These are phyloP conservation scores for Ceratocystis papillata DNA, from an alignment of 2,329 filamentous ascomycete species.

Conservation along the genomic window DNA sequence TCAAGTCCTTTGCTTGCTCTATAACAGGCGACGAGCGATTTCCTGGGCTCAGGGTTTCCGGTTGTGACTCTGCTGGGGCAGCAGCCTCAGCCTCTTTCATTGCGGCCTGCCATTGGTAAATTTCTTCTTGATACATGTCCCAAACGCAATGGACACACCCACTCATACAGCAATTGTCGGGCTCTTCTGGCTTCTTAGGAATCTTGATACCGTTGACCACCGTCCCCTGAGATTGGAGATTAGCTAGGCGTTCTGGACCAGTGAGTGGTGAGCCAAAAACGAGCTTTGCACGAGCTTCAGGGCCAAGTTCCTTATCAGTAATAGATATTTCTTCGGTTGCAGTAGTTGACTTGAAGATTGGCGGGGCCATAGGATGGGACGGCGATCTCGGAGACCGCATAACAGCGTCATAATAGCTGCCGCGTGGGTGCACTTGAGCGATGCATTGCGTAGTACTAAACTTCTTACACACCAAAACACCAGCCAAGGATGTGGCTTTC, in stretches of 20 bases:
- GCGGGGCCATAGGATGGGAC: constrained; percentile 12
- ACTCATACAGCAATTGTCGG: constrained; percentile 98
- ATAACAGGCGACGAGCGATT: not conserved
- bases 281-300: constrained; percentile 49
- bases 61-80: constrained; percentile 27
- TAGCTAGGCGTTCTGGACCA: constrained; percentile 53
- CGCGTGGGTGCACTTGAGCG: constrained; percentile 39
- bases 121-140: constrained; percentile 81
- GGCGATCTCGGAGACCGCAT: constrained; percentile 33
- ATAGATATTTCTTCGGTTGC: constrained; percentile 28
- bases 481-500: not conserved
- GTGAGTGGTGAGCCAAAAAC: constrained; percentile 74
- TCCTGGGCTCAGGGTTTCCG: constrained; percentile 11
- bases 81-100: constrained; percentile 44
- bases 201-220: constrained; percentile 69
- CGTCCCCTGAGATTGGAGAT: constrained; percentile 47
- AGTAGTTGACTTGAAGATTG: constrained; percentile 20
- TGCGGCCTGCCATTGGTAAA: constrained; percentile 73
- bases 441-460: not conserved
- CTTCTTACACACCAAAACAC: not conserved
- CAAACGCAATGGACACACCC: constrained; percentile 97
- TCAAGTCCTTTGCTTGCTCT: not conserved
- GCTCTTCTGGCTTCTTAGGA: constrained; percentile 75
- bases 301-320: constrained; percentile 37
- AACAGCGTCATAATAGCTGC: constrained; percentile 50